Conservation (phyloP, 257 asterid genomes). For the Solanum habrochaites region DNA sequence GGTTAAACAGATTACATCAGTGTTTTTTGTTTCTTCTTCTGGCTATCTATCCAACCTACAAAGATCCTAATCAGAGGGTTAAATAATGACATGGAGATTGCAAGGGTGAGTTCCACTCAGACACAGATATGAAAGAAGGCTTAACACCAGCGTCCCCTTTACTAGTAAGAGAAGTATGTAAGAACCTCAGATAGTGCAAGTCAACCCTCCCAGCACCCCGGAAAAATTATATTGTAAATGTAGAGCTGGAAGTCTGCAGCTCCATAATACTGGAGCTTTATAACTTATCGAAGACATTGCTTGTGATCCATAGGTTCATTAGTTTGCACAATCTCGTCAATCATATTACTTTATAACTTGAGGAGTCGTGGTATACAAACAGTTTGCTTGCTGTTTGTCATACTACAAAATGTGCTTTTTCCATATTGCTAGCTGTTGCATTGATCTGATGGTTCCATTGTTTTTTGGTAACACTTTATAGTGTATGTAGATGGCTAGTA, state of each 20-base stretch:
- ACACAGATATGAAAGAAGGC: neutral
- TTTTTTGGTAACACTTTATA: slow-evolving; percentile 50
- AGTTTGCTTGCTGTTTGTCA: neutral
- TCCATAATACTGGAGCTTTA: neutral
- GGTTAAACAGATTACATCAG: neutral
- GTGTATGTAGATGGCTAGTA: slow-evolving; percentile 89
- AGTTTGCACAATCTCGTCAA: neutral
- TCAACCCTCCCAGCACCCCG: neutral
- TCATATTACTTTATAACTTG: neutral
- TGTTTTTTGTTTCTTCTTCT: neutral
- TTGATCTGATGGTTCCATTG: neutral
- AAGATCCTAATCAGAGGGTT: neutral
- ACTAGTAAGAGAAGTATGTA: neutral
- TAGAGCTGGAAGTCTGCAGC: neutral
- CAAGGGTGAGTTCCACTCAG: neutral
- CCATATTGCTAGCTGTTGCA: neutral
- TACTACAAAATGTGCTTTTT: neutral
- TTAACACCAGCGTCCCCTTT: neutral
- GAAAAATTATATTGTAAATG: neutral
- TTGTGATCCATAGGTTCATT: neutral
- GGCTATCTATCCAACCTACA: neutral
- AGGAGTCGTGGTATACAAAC: neutral
- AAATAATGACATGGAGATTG: neutral
- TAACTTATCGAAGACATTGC: neutral
- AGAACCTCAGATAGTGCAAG: neutral